A percentile compares a stretch with the other conserved stretches of the same genome.
Evolutionary conservation across 257 asterid genomes (phyloP).

Genomic region (Leonotis leonurus): DNA sequence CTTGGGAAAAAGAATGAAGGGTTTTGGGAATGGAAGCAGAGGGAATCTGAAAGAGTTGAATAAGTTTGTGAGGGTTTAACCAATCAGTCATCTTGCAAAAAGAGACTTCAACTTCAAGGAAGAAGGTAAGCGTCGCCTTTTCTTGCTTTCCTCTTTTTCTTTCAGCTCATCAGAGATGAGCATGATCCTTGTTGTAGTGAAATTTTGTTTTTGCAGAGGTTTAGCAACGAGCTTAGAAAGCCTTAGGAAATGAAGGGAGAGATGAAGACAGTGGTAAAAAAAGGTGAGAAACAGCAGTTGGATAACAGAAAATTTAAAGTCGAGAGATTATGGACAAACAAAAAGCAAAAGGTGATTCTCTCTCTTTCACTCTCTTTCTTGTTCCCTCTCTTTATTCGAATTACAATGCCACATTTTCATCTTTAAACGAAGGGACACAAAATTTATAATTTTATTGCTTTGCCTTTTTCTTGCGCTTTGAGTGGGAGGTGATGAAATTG

Average conservation of each 20-base stretch:
- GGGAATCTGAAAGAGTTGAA: conserved; percentile 52
- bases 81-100: conserved; percentile 60
- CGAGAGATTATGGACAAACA: conserved; percentile 26
- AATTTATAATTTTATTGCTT: not conserved
- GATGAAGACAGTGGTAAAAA: conserved; percentile 8
- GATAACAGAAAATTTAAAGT: conserved; percentile 69
- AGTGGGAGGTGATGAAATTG: conserved; percentile 72
- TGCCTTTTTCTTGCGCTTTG: conserved; percentile 27
- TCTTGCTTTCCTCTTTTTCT: conserved; percentile 24
- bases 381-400: conserved; percentile 32
- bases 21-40: conserved; percentile 40
- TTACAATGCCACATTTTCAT: conserved; percentile 50
- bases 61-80: conserved; percentile 29
- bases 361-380: conserved; percentile 43
- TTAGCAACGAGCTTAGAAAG: conserved; percentile 20
- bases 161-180: conserved; percentile 35
- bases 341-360: conserved; percentile 47
- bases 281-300: conserved; percentile 53
- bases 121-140: conserved; percentile 63
- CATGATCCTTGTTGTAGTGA: conserved; percentile 18
- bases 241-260: conserved; percentile 3
- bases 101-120: conserved; percentile 67
- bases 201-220: conserved; percentile 25
- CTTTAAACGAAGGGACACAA: conserved; percentile 49
- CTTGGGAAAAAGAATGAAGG: conserved; percentile 36